These are phyloP conservation scores for Candida mesenterica DNA, from an alignment of 1,139 yeast genomes.

Conservation along the genomic window DNA sequence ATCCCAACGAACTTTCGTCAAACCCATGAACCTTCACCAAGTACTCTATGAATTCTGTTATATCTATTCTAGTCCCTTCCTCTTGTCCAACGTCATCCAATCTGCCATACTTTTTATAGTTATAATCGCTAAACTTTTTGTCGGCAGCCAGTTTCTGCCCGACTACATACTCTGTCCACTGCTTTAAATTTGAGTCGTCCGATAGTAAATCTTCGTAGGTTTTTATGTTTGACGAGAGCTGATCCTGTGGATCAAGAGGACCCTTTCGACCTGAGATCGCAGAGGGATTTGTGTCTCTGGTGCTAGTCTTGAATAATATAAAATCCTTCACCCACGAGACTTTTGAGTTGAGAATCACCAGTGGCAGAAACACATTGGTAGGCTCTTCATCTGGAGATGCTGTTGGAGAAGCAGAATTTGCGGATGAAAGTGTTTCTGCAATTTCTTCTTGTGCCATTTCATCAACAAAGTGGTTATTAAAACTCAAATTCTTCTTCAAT, in stretches of 20 bases:
- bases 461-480: too few species aligned
- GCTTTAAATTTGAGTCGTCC: conserved; percentile 22
- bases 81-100: not conserved
- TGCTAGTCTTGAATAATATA: conserved; percentile 5
- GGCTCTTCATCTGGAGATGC: too few species aligned
- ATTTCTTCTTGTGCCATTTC: too few species aligned
- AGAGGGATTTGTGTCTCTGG: not conserved
- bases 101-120: conserved; percentile 13
- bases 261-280: not conserved
- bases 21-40: conserved; percentile 33
- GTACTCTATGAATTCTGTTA: conserved; percentile 30
- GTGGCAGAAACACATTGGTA: conserved; percentile 3
- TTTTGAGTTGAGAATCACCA: conserved; percentile 4
- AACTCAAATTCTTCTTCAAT: too few species aligned
- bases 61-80: conserved; percentile 16
- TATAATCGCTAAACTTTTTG: conserved; percentile 9
- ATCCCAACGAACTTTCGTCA: conserved; percentile 25
- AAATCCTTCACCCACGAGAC: conserved; percentile 11
- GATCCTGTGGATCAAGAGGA: not conserved
- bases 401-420: too few species aligned
- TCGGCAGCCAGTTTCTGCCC: conserved; percentile 10
- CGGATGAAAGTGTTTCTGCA: too few species aligned
- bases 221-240: conserved; percentile 18
- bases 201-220: conserved; percentile 24
- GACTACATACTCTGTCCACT: conserved; percentile 27